Evolutionary conservation across 2,329 filamentous ascomycete species (phyloP).

Genomic region (Colletotrichum sp.): DNA sequence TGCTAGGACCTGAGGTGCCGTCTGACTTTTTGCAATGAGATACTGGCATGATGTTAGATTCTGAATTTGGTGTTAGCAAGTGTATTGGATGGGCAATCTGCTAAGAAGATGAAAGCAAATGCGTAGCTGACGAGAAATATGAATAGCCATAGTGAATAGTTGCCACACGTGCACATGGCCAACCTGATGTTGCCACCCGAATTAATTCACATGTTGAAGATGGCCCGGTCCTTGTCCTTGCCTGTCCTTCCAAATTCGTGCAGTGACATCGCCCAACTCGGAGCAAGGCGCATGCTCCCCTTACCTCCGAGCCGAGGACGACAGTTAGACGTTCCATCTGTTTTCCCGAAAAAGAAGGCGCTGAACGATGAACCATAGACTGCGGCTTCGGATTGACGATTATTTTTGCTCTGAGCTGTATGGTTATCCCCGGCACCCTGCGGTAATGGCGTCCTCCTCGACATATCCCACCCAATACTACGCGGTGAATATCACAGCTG

Average conservation of each 20-base stretch:
- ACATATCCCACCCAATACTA: background rate
- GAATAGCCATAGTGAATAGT: background rate
- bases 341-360: background rate
- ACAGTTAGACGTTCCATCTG: background rate
- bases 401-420: background rate
- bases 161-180: background rate
- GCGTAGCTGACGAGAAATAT: background rate
- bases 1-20: constrained; percentile 21
- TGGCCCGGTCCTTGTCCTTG: background rate
- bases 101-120: background rate
- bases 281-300: background rate
- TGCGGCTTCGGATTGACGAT: background rate
- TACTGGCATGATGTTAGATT: background rate
- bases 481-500: background rate
- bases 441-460: background rate
- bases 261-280: background rate
- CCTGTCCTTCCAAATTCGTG: background rate
- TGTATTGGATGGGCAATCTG: background rate
- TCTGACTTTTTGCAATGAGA: constrained; percentile 16
- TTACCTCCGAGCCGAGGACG: background rate
- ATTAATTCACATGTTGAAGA: background rate
- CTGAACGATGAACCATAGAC: background rate
- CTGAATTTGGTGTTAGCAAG: background rate
- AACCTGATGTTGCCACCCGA: background rate
- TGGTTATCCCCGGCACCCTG: background rate